These are phyloP conservation scores for Ceratocystis papillata DNA, from an alignment of 2,329 filamentous ascomycete genomes.

Conservation along the genomic window DNA sequence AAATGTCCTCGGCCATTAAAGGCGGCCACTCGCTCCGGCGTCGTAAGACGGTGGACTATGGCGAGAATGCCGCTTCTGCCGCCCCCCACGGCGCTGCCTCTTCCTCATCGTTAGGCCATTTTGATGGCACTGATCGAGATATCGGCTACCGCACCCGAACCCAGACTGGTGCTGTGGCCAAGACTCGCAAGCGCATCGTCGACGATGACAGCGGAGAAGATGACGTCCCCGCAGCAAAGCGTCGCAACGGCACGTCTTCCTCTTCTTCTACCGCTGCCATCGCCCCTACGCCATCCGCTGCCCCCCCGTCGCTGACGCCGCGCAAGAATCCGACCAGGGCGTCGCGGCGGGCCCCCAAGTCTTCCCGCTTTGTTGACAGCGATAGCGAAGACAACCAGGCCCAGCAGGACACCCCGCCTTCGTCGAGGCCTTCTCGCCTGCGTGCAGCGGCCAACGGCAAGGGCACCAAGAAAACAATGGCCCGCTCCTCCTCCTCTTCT, in stretches of 20 bases:
- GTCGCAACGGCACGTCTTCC: conserved; percentile 15
- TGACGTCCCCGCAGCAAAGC: conserved; percentile 14
- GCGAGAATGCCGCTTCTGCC: conserved; percentile 33
- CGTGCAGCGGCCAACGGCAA: background rate
- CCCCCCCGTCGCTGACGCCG: conserved; percentile 9
- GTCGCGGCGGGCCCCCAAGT: conserved; percentile 19
- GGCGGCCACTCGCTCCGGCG: conserved; percentile 50
- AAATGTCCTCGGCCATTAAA: conserved; percentile 31
- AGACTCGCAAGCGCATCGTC: conserved; percentile 21
- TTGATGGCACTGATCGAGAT: background rate
- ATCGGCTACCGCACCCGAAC: conserved; percentile 21
- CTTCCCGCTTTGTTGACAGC: conserved; percentile 16
- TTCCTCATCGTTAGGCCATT: conserved; percentile 28
- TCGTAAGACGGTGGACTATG: conserved; percentile 48
- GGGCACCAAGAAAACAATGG: background rate
- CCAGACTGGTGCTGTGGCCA: conserved; percentile 17
- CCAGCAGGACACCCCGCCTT: background rate
- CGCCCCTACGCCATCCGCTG: background rate
- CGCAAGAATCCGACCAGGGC: conserved; percentile 21
- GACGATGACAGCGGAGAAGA: conserved; percentile 16
- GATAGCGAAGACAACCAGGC: conserved; percentile 7
- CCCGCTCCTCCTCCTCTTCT: background rate
- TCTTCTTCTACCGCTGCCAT: background rate
- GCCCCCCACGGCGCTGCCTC: conserved; percentile 15
- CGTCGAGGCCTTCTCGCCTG: background rate